phyloP scores from a whole-genome alignment of 228 moss, liverwort and hornwort genomes.

The Sphagnum fallax region DNA sequence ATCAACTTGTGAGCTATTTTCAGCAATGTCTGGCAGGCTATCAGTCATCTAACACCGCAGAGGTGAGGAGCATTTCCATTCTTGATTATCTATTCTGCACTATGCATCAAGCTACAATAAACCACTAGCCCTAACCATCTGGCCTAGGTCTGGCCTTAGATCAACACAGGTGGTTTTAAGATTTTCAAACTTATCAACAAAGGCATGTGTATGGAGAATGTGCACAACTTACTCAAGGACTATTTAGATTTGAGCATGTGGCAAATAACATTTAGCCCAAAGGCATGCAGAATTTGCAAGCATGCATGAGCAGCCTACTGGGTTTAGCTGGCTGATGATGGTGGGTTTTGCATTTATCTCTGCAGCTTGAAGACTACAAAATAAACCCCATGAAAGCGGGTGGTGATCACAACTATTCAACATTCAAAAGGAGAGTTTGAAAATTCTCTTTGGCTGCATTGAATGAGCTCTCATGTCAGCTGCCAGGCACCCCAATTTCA shows the following conservation, averaged over 20 bases:
- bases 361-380: constrained; percentile 77
- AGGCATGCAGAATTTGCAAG: too few relatives aligned
- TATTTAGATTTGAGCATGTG: neutral
- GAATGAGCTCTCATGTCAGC: constrained; percentile 49
- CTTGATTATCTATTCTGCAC: neutral
- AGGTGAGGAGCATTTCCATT: constrained; percentile 19
- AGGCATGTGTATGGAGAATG: neutral
- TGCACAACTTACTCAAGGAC: neutral
- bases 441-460: constrained; percentile 59
- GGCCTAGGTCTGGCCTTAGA: too few relatives aligned
- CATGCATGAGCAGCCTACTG: too few relatives aligned
- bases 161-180: neutral
- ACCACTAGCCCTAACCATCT: too few relatives aligned
- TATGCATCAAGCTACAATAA: neutral
- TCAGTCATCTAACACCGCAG: constrained; percentile 48
- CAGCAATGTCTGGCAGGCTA: constrained; percentile 71
- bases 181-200: neutral
- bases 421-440: constrained; percentile 76
- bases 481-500: constrained; percentile 56
- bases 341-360: neutral
- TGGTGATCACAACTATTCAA: constrained; percentile 65
- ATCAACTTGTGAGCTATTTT: constrained; percentile 67
- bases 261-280: neutral
- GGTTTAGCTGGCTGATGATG: neutral
- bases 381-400: constrained; percentile 75